Evolutionary conservation across 2,329 filamentous ascomycete species (phyloP), one percentile per base, ranked within the genome.

Genomic region (Bipolaris gigantea): DNA sequence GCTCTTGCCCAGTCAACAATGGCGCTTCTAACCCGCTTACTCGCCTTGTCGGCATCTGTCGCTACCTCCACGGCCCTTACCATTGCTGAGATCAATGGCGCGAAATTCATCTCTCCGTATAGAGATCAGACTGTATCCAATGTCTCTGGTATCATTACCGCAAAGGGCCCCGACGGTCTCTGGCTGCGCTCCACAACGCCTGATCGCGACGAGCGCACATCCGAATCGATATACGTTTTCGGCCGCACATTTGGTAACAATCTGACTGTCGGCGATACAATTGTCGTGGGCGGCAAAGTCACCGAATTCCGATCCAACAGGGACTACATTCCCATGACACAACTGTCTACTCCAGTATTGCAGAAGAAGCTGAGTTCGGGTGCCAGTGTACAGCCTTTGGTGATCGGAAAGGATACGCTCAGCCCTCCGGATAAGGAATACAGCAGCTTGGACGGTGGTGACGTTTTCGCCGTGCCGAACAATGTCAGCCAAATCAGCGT

Each of bases 171-270:
- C 13, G 78, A 77, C 55, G 87, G 87, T 11, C 79, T 90, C 67
- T 90, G 81, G 77, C 76, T 90, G 16, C 83, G 84, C 39, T 87
- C 86, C 1, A 81, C 80, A 0, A 76, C 74, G 32, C 80, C 83
- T 0, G 83, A 87, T 65, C 70, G 77, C 43, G 81, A 86, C 64
- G 67, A 75, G 13, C 75, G 77, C 42, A 86, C 84, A 2, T 89
- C 86, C 0, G 85, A 88, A 66, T 84, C 84, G 2, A 70, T 90
- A 56, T 89, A 87, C 62, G 81, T 90, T 36, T 90, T 81, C 65
- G 79, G 83, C 58, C 78, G 76, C 59, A 74, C 75, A 5, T 78
- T 83, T 1, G 77, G 78, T 18, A 69, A 19, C 11, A 54, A 54
- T 23, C 25, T 54, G 35, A 79, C 80, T 7, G 81, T 87, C 9